Percentiles rank a stretch among this genome's conserved stretches.
Evolutionary conservation across 345 rosid species (phyloP).

Genomic region (Geranium rotundifolium): DNA sequence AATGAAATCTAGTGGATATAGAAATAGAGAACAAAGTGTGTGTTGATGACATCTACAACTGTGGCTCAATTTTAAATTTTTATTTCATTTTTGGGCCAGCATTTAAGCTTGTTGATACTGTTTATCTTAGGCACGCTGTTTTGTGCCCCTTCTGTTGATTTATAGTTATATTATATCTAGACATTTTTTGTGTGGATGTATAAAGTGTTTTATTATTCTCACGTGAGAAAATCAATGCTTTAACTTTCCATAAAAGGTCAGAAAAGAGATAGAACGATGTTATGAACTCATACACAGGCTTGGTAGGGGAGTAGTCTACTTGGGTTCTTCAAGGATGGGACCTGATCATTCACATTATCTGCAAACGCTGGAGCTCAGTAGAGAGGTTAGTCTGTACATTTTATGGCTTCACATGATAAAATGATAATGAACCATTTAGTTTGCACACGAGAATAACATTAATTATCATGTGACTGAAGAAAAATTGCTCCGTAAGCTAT

Average conservation of each 20-base stretch:
- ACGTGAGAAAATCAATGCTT: slow-evolving; percentile 8
- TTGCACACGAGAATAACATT: too few species aligned
- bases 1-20: background rate
- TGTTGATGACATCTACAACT: too few species aligned
- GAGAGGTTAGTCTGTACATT: slow-evolving; percentile 44
- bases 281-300: slow-evolving; percentile 58
- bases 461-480: background rate
- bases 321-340: slow-evolving; percentile 83
- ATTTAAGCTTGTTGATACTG: background rate
- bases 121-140: background rate
- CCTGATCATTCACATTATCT: slow-evolving; percentile 53
- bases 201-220: too few species aligned
- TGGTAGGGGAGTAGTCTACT: slow-evolving; percentile 75
- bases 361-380: slow-evolving; percentile 48
- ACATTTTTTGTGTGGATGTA: too few species aligned
- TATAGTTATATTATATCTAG: too few species aligned
- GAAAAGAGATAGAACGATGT: slow-evolving; percentile 62
- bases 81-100: background rate
- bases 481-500: background rate
- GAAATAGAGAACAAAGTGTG: background rate
- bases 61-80: too few species aligned
- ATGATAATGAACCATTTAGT: too few species aligned
- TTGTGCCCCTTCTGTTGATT: background rate
- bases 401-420: background rate
- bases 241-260: slow-evolving; percentile 44